Conservation (phyloP, 805 yeast genomes). For the Starmerella geochares region DNA sequence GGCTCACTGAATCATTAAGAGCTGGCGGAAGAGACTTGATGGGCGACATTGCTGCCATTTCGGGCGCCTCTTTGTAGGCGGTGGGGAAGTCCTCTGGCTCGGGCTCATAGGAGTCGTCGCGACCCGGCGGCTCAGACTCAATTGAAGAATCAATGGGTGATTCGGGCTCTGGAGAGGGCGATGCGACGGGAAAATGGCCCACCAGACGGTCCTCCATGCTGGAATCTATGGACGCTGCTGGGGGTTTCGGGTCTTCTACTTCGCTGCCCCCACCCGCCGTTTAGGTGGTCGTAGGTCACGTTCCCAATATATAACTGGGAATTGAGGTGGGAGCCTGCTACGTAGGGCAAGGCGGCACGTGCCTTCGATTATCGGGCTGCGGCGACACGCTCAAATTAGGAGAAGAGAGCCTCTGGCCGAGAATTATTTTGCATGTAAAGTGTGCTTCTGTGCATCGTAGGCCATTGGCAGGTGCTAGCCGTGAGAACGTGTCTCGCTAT, state of each 20-base stretch:
- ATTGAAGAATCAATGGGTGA: background rate
- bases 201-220: constrained; percentile 6
- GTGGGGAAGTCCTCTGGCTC: background rate
- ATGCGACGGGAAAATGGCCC: background rate
- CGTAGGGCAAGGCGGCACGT: background rate
- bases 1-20: constrained; percentile 7
- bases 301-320: background rate
- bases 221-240: constrained; percentile 5
- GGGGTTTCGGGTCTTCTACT: constrained; percentile 3
- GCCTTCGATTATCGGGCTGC: background rate
- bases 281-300: constrained; percentile 1
- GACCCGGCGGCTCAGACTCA: constrained; percentile 32
- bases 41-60: background rate
- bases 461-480: too few relatives aligned
- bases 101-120: constrained; percentile 10
- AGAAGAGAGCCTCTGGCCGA: too few relatives aligned
- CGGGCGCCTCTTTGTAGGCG: background rate
- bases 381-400: background rate
- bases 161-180: constrained; percentile 1
- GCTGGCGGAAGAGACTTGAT: background rate
- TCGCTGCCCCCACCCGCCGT: constrained; percentile 6
- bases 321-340: background rate
- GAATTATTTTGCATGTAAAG: too few relatives aligned
- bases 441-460: too few relatives aligned
- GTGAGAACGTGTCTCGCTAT: too few relatives aligned